Conservation (phyloP, 805 yeast species). For the Kuraishia ogatae region DNA sequence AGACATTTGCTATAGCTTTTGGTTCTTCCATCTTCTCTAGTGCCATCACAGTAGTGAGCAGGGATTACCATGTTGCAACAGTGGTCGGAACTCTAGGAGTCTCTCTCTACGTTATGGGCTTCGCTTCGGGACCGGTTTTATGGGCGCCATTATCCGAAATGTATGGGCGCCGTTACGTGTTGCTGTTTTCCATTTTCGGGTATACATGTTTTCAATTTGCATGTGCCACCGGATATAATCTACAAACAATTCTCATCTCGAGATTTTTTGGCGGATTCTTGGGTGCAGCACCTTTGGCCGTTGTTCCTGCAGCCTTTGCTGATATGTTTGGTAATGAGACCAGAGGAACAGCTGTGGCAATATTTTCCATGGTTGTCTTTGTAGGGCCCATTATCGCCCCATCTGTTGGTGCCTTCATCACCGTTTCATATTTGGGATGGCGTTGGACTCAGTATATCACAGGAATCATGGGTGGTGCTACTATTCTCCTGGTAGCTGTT, state of each 20-base stretch:
- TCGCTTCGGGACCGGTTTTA: constrained; percentile 84
- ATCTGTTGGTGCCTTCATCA: constrained; percentile 63
- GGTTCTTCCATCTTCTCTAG: constrained; percentile 82
- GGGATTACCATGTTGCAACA: constrained; percentile 47
- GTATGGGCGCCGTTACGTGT: constrained; percentile 59
- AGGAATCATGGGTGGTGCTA: constrained; percentile 48
- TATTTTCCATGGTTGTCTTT: constrained; percentile 68
- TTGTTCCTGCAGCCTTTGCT: constrained; percentile 80
- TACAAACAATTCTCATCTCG: constrained; percentile 69
- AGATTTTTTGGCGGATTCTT: constrained; percentile 74
- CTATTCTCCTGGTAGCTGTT: constrained; percentile 28
- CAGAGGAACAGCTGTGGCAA: constrained; percentile 70
- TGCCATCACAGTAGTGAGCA: constrained; percentile 39
- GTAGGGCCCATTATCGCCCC: constrained; percentile 82
- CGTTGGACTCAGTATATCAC: constrained; percentile 67
- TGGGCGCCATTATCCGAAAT: constrained; percentile 89
- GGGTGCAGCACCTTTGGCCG: constrained; percentile 82
- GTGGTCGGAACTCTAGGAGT: constrained; percentile 72
- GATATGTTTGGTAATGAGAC: constrained; percentile 60
- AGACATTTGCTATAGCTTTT: constrained; percentile 48
- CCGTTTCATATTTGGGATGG: constrained; percentile 62
- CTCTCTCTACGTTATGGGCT: constrained; percentile 82
- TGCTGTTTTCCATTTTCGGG: constrained; percentile 48
- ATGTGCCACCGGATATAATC: constrained; percentile 67
- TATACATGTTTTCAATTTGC: constrained; percentile 59